Percentiles rank a stretch among this genome's conserved stretches.
Evolutionary conservation across 371 early-diverging fungal genomes (phyloP).

Genomic region (Actinomortierella wolfii): DNA sequence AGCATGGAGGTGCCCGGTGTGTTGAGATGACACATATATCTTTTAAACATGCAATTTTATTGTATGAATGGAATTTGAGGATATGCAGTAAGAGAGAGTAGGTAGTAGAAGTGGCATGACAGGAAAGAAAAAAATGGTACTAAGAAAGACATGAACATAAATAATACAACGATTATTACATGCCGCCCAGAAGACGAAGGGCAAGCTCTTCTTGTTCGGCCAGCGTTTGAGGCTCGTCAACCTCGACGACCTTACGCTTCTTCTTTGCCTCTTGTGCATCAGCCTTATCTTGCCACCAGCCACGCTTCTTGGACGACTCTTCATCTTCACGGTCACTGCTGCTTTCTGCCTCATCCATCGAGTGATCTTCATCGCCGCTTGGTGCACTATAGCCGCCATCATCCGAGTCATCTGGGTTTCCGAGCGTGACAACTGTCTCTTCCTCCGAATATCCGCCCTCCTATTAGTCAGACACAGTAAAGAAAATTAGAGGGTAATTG

Average conservation of each 20-base stretch:
- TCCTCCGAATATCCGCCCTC: slow-evolving; percentile 14
- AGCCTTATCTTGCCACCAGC: slow-evolving; percentile 42
- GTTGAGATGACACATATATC: too few relatives aligned
- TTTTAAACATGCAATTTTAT: not conserved
- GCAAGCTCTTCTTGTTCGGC: slow-evolving; percentile 72
- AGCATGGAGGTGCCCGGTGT: too few relatives aligned
- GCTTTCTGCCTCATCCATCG: slow-evolving; percentile 22
- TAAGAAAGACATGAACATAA: not conserved
- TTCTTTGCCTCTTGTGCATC: slow-evolving; percentile 49
- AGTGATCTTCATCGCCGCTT: slow-evolving; percentile 6
- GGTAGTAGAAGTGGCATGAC: not conserved
- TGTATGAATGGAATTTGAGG: not conserved
- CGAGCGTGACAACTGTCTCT: slow-evolving; percentile 34
- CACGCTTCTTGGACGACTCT: slow-evolving; percentile 38
- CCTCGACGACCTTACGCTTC: slow-evolving; percentile 64
- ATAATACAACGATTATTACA: not conserved
- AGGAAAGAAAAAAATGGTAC: not conserved
- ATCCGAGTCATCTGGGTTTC: slow-evolving; percentile 29
- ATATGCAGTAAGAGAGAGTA: too few relatives aligned
- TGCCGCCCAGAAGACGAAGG: slow-evolving; percentile 53
- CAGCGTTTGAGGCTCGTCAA: slow-evolving; percentile 65
- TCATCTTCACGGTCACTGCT: slow-evolving; percentile 14
- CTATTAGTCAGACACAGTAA: too few relatives aligned
- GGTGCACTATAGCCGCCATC: too few relatives aligned
- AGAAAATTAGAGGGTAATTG: not conserved